Base-by-base conservation (phyloP, 345 rosid species). In the Acer negundo region DNA sequence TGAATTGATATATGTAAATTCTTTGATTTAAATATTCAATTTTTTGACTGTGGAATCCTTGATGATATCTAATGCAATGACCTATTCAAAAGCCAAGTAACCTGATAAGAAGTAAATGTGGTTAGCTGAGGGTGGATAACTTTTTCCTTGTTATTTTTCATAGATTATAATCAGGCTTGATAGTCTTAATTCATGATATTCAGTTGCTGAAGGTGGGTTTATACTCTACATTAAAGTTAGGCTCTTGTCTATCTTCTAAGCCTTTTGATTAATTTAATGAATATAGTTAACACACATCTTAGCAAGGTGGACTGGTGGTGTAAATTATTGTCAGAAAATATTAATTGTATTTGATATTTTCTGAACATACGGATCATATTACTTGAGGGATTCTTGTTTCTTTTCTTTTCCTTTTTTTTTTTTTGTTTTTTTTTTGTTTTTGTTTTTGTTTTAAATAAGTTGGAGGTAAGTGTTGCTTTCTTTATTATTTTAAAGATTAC, bases 51-150 rank as follows among this genome's bases (percentile, higher is more conserved):
- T 46, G 26, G 15, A 63, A 44, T 51, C 35, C 62, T 65, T 31
- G 78, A 75, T 64, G 35, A 59, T 75, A 49, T 22, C 77, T 46
- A 8, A 74, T 47, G 67, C n/a, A 65, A 64, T 4, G 31, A 64
- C 46, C 61, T 24, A 73, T 74, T 63, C 77, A 46, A 22, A 26
- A 62, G 56, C 42, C 49, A 61, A 62, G 35, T 28, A 23, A n/a
- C 15, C 23, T 26, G 42, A 3, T 13, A n/a, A 4, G 65, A 40
- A 23, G 20, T 20, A 13, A 56, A 72, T 0, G 1, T 58, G 59
- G 42, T 44, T 70, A 13, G 69, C 68, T 28, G 49, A 62, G 63
- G 31, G 40, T 62, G 24, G 61, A 17, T 42, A 5, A n/a, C 16
- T 19, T 12, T 79, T 31, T 78, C 20, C 67, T 19, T n/a, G n/a